Evolutionary conservation across 2,329 filamentous ascomycete genomes (phyloP), one percentile per base, ranked within the genome.

Genomic region (Monosporascus sp.): DNA sequence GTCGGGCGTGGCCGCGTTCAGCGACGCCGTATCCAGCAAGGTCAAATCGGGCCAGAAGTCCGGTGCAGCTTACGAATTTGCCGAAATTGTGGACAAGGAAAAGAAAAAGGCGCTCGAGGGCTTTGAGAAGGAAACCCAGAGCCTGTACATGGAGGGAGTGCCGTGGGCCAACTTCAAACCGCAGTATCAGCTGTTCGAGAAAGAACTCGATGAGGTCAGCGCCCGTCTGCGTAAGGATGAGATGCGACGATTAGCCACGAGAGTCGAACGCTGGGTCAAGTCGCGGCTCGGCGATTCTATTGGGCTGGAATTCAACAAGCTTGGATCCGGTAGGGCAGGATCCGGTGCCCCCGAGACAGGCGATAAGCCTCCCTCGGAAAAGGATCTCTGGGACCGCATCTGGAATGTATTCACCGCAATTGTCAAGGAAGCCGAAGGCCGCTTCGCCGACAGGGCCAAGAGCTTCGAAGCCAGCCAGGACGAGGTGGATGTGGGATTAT

Each of bases 11-110:
- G 74, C 81, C 16, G 82, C 86, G 1, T 99, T 99, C 69, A 91
- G 85, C 65, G 90, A 97, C 36, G 88, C 91, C 2, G 94, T 99
- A 47, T 85, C 85, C n/a, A 75, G 78, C 50, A 88, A 90, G 48
- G 92, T 99, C 60, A 99, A 97, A 73, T 79, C 83, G 26, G 93
- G 93, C 2, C 93, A 97, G 71, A 97, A 96, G 77, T 91, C 91
- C 52, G 92, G 92, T 22, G 88, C 86, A 7, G 81, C 83, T 50
- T 97, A 99, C 66, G 94, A 99, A 67, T 99, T 99, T 71, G 91
- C 92, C 22, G 88, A 95, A 61, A 97, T 97, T 63, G 94, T 99
- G 6, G 83, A 85, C 40, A 80, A 84, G 52, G 89, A 97, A 69
- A 96, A 94, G 74, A 82, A 81, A 63, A 84, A 84, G 68, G 86